phyloP scores from a whole-genome alignment of 2,329 filamentous ascomycete genomes.

The Penicillium sp. region DNA sequence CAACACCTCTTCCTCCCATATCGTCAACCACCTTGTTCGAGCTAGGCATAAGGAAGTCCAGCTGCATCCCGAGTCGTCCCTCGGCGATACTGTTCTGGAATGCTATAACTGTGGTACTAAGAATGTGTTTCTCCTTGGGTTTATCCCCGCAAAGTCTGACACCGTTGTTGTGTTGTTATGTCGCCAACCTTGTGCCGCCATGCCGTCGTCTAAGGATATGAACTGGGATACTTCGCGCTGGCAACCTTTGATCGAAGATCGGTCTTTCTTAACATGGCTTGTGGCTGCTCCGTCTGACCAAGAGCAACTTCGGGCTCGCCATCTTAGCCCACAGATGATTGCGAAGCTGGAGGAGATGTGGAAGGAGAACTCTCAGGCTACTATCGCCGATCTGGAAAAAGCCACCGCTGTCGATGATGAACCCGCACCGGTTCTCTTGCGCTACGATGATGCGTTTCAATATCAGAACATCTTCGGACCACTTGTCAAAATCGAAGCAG shows the following conservation, averaged over 20 bases:
- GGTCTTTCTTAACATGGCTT: constrained; percentile 92
- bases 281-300: constrained; percentile 87
- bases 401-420: constrained; percentile 92
- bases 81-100: constrained; percentile 95
- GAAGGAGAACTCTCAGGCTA: constrained; percentile 92
- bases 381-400: constrained; percentile 89
- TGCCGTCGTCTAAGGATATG: constrained; percentile 97
- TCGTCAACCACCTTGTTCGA: constrained; percentile 96
- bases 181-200: constrained; percentile 92
- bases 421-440: constrained; percentile 85
- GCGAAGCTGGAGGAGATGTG: constrained; percentile 97
- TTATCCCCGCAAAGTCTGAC: constrained; percentile 98
- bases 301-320: constrained; percentile 92
- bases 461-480: constrained; percentile 99
- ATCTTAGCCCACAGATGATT: constrained; percentile 92
- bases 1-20: constrained; percentile 95
- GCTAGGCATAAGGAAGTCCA: constrained; percentile 99
- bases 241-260: constrained; percentile 97
- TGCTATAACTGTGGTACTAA: constrained; percentile 99
- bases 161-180: constrained; percentile 96
- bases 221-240: constrained; percentile 98
- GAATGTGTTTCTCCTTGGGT: constrained; percentile 96
- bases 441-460: constrained; percentile 96
- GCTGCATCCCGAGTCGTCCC: constrained; percentile 87
- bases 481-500: constrained; percentile 97